These are phyloP conservation scores for Xylariales sp. DNA, from an alignment of 2,329 filamentous ascomycete genomes.

Conservation along the genomic window DNA sequence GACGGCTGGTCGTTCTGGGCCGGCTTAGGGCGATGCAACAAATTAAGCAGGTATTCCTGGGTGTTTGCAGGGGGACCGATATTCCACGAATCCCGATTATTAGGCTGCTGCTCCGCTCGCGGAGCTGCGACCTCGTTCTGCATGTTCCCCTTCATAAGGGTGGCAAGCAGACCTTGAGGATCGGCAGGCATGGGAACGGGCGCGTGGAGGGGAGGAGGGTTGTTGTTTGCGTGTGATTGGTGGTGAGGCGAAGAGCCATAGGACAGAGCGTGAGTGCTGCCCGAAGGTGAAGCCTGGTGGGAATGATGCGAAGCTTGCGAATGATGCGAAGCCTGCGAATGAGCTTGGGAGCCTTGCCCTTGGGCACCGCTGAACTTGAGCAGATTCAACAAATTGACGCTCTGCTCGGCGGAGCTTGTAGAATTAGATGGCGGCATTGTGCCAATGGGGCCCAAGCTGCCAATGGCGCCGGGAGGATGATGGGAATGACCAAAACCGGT, in stretches of 20 bases:
- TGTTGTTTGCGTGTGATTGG: constrained; percentile 44
- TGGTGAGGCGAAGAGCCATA: constrained; percentile 36
- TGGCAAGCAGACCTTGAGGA: constrained; percentile 68
- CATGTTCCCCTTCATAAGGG: constrained; percentile 68
- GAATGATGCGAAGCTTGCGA: constrained; percentile 45
- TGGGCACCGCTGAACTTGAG: constrained; percentile 67
- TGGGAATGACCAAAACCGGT: constrained; percentile 54
- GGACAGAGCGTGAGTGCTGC: constrained; percentile 40
- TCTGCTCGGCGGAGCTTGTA: constrained; percentile 57
- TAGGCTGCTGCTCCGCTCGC: constrained; percentile 50
- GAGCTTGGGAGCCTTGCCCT: constrained; percentile 46
- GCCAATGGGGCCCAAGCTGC: constrained; percentile 62
- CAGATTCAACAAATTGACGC: constrained; percentile 68
- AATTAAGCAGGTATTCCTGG: constrained; percentile 85
- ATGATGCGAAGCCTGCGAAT: constrained; percentile 39
- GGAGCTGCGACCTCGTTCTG: constrained; percentile 57
- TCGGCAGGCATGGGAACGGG: constrained; percentile 68
- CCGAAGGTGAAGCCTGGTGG: constrained; percentile 43
- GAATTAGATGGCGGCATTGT: constrained; percentile 54
- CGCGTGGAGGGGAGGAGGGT: constrained; percentile 62
- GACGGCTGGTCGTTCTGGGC: constrained; percentile 65
- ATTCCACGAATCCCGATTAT: constrained; percentile 54
- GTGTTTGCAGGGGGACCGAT: constrained; percentile 72
- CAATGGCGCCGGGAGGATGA: constrained; percentile 55
- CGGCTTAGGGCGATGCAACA: constrained; percentile 83